A percentile compares a stretch with the other conserved stretches of the same genome.
Conservation (phyloP, 495 filamentous ascomycete genomes). For the Pyrenula massariospora region DNA sequence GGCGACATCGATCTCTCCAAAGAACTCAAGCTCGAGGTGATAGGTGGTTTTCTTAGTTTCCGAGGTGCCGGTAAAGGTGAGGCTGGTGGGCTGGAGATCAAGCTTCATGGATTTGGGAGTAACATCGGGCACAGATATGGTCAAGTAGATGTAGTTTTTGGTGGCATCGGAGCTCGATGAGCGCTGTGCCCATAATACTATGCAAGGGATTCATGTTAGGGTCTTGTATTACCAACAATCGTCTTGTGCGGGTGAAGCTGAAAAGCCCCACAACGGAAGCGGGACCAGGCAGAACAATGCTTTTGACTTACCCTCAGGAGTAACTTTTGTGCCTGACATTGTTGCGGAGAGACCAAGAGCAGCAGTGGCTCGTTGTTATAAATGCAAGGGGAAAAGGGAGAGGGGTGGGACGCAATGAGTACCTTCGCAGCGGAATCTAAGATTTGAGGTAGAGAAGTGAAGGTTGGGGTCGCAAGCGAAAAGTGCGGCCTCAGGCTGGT, state of each 20-base stretch:
- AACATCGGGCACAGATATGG: conserved; percentile 77
- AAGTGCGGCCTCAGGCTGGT: background rate
- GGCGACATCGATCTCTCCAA: conserved; percentile 75
- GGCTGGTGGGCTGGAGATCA: conserved; percentile 61
- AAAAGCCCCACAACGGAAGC: background rate
- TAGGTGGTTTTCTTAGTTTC: conserved; percentile 74
- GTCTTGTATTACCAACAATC: background rate
- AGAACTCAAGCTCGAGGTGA: conserved; percentile 79
- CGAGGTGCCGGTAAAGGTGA: conserved; percentile 72
- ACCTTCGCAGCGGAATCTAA: background rate
- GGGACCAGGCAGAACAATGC: background rate
- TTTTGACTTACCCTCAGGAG: conserved; percentile 17
- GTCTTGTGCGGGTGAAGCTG: background rate
- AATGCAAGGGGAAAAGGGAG: background rate
- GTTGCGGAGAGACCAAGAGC: conserved; percentile 2
- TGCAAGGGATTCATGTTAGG: background rate
- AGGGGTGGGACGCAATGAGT: background rate
- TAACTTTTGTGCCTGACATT: conserved; percentile 13
- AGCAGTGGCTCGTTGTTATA: conserved; percentile 6
- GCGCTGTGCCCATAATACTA: conserved; percentile 97
- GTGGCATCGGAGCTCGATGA: conserved; percentile 65
- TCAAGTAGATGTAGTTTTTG: conserved; percentile 89
- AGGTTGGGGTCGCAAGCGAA: background rate
- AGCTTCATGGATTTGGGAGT: conserved; percentile 56
- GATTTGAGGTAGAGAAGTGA: background rate